phyloP scores from a whole-genome alignment of 2,329 filamentous ascomycete genomes.

The Periconia macrospinosa region DNA sequence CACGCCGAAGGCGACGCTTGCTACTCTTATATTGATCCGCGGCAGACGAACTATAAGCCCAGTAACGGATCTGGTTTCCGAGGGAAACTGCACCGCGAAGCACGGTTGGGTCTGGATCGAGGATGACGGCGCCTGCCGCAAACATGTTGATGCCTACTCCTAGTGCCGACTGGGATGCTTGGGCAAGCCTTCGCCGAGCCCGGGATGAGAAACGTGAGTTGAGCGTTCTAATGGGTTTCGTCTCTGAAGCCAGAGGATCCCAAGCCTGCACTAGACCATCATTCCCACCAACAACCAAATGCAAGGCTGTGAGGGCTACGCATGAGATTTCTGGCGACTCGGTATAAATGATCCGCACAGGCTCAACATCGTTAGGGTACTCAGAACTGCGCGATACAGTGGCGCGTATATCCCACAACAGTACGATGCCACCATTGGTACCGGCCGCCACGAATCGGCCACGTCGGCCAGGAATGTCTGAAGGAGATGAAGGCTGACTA shows the following conservation, averaged over 20 bases:
- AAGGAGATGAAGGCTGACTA: slow-evolving; percentile 46
- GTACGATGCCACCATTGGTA: slow-evolving; percentile 73
- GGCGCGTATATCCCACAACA: slow-evolving; percentile 84
- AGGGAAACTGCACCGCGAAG: slow-evolving; percentile 86
- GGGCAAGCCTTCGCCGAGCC: slow-evolving; percentile 72
- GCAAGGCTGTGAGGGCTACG: slow-evolving; percentile 80
- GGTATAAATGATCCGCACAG: slow-evolving; percentile 82
- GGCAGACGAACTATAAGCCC: slow-evolving; percentile 84
- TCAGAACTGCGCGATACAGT: slow-evolving; percentile 57
- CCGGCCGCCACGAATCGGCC: slow-evolving; percentile 80
- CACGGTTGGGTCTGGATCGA: slow-evolving; percentile 85
- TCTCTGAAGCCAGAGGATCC: slow-evolving; percentile 86
- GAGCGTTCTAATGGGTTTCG: slow-evolving; percentile 79
- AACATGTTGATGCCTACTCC: slow-evolving; percentile 75
- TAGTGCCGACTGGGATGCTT: slow-evolving; percentile 67
- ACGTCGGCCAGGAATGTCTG: slow-evolving; percentile 80
- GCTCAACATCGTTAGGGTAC: slow-evolving; percentile 62
- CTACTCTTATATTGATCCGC: slow-evolving; percentile 73
- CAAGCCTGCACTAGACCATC: slow-evolving; percentile 95
- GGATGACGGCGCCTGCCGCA: slow-evolving; percentile 77
- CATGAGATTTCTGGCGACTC: slow-evolving; percentile 87
- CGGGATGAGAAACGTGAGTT: slow-evolving; percentile 83
- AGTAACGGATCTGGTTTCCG: slow-evolving; percentile 85
- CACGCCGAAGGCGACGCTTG: slow-evolving; percentile 77
- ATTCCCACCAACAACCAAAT: slow-evolving; percentile 89